Percentiles rank a stretch among this genome's conserved stretches.
Conservation (phyloP, 139 green algal genomes). For the Chlamydomonas sp. region DNA sequence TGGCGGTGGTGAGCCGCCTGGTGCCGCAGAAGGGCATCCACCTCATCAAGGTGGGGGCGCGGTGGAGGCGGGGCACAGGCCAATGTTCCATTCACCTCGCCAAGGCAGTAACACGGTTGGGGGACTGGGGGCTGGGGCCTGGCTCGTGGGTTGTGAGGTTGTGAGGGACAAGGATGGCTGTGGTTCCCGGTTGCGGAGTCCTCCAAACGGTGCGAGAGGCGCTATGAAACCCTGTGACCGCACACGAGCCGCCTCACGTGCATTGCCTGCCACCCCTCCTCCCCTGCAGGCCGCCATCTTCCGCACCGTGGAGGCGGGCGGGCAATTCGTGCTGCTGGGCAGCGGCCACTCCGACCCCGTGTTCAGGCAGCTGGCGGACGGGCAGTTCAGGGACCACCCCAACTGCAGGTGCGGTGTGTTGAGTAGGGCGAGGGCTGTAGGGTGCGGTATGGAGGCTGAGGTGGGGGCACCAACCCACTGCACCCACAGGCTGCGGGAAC, state of each 20-base stretch:
- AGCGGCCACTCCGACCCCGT: slow-evolving; percentile 83
- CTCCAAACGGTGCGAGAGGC: no score
- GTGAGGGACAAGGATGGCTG: no score
- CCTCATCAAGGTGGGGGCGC: slow-evolving; percentile 77
- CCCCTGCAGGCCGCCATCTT: slow-evolving; percentile 58
- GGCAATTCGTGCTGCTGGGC: slow-evolving; percentile 95
- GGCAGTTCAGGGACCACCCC: slow-evolving; percentile 63
- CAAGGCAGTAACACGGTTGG: no score
- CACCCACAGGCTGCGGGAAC: no score
- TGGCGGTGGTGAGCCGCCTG: slow-evolving; percentile 90
- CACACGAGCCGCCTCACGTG: no score
- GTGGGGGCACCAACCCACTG: no score
- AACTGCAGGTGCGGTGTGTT: slow-evolving; percentile 29
- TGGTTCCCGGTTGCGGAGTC: no score
- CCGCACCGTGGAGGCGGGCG: slow-evolving; percentile 74
- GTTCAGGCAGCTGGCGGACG: slow-evolving; percentile 80
- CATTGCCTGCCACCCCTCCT: neutral
- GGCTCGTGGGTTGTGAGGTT: no score
- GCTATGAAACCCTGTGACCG: no score
- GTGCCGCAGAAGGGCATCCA: slow-evolving; percentile 94
- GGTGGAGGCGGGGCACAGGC: neutral
- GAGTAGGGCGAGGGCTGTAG: no score
- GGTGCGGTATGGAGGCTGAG: neutral
- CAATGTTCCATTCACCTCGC: no score
- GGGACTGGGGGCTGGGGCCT: no score